Evolutionary conservation across 108 stramenopile species (phyloP), one percentile per base, ranked within the genome.

Genomic region (Parietichytrium sp.): DNA sequence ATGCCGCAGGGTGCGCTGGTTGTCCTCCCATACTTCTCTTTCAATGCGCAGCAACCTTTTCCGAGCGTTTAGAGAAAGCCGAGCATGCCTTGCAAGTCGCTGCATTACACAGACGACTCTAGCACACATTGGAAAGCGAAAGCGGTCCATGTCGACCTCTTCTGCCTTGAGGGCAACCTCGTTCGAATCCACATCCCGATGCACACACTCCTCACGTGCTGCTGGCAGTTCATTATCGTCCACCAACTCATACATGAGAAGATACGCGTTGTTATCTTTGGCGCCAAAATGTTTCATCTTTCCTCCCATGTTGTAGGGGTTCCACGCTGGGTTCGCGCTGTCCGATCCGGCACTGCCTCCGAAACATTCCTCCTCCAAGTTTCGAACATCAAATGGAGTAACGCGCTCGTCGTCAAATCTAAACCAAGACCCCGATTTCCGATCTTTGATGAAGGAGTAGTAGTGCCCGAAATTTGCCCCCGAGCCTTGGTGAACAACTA

Each of bases 361-460:
- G 45, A 72, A 72, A 42, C 61, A 72, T 27, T 72, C 61, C 61
- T 72, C 61, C 61, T 72, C 61, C 10, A 72, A 42, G 25, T 72
- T 72, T 33, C 61, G 61, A 16, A 72, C 61, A 20, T 72, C 61
- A 72, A 72, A 72, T 7, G 61, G 61, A 16, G 61, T 72, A 8
- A 72, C 61, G 8, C 61, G 61, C 42, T 72, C 61, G 61, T 72
- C 61, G 2, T 72, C 61, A 72, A 72, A 72, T 1, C 61, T 33
- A 20, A 72, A 72, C 61, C 61, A 72, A 10, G 61, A 10, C 33
- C 61, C 61, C 33, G 61, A 72, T 25, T 42, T 16, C 6, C 61
- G 61, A 25, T 72, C 61, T n/a, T 72, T 72, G 42, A 72, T 72
- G 61, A 72, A 72, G 20, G 61, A 72, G 33, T 72, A 72, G 20